Base-by-base conservation (phyloP, 495 filamentous ascomycete genomes). In the Talaromyces adpressus region DNA sequence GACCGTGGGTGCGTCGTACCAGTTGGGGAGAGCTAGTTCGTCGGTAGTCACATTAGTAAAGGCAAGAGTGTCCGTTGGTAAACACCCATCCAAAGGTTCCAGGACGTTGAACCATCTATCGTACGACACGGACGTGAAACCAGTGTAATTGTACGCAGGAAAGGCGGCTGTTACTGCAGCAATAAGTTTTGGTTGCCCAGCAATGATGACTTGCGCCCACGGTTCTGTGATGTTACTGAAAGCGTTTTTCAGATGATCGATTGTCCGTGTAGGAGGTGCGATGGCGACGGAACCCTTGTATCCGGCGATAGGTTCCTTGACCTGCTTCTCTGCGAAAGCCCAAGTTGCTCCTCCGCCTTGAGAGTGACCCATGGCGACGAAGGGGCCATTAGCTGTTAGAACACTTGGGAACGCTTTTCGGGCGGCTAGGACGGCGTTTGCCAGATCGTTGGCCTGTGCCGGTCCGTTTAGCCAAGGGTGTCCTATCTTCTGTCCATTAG, bases 291-390 rank as follows among this genome's bases (percentile, higher is more conserved):
- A 64, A 11, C 80, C 80, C 16, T 71, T 70, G 64, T 79, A 82
- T 34, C 77, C 76, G 6, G 66, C 27, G 6, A 68, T 64, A 12
- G 77, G 67, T 25, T 68, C 61, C 2, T 61, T 59, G 25, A 70
- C 75, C 49, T 75, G 68, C 6, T 68, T 66, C 66, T 82, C 75
- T 5, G 80, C 79, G 12, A 74, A 63, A 0, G 67, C 70, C 81
- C 80, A 83, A 5, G 76, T 77, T 4, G 72, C 75, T 4, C 73
- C 71, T n/a, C 79, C 82, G 5, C 81, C 81, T 66, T 84, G 77
- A 39, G 73, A 78, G 60, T 82, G 81, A 5, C 82, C 82, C 54
- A 82, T 69, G 0, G 69, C 67, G 5, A 82, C 77, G 57, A 79
- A 84, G 25, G 57, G 57, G 6, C 57, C 57, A 1, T 71, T 62